Evolutionary conservation across 2,329 filamentous ascomycete species (phyloP), one percentile per base, ranked within the genome.

Genomic region (Aspergillus pseudoterreus): DNA sequence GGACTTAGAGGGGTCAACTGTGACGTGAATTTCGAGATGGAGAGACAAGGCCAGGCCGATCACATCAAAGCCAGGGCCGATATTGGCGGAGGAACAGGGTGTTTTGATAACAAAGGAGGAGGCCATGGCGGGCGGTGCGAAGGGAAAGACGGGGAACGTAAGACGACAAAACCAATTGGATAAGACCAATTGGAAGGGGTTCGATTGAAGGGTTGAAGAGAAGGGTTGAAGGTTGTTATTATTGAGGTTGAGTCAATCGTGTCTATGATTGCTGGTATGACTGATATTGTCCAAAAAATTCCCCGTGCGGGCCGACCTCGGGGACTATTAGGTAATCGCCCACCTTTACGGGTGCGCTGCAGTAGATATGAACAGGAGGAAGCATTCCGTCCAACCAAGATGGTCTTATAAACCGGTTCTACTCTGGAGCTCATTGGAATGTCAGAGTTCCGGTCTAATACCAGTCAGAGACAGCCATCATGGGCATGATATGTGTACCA

Each of bases 41-140:
- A 96, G 85, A 59, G 91, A 95, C 61, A 99, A 81, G 8, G 92
- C 92, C 56, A 99, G 86, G 61, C 94, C 75, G 70, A 97, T 96
- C 64, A 96, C 92, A 78, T 99, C 92, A 79, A 97, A 99, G 53
- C 92, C 92, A 45, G 92, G 92, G 61, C 90, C 92, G 68, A 97
- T 96, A 78, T 97, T 97, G 75, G 92, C 92, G 56, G 92, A 96
- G 54, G 92, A 97, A 77, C 90, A 95, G 59, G 92, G 92, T 56
- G 90, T 90, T 75, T 82, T 84, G 78, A 91, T 88, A 61, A 81
- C 76, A 72, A 88, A 86, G 49, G 82, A 83, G 46, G 61, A 58
- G 54, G 57, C 46, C 58, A 59, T 59, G 43, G 51, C 49, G 24
- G 46, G 36, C 22, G 45, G 15, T n/a, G 19, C 12, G 35, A 22